These are phyloP conservation scores for Gracilariopsis chorda DNA, from an alignment of 23 red algal species.

Conservation along the genomic window DNA sequence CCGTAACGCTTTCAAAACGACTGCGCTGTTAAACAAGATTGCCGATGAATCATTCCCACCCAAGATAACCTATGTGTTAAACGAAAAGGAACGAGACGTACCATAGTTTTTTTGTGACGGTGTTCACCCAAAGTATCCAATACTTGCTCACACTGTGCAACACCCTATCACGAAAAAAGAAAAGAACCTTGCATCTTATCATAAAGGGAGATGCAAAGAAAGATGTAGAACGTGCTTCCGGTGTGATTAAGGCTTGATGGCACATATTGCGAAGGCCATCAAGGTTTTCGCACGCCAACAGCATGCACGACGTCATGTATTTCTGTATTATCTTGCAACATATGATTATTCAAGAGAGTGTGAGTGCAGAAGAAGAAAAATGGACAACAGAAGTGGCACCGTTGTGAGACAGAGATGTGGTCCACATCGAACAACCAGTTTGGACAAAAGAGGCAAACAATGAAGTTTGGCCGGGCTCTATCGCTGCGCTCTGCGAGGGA, in stretches of 20 bases:
- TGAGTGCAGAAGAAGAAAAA: too few relatives aligned
- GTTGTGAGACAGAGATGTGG: not conserved
- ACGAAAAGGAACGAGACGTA: too few relatives aligned
- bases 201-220: not conserved
- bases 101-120: not conserved
- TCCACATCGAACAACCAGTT: not conserved
- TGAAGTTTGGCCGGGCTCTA: not conserved
- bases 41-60: too few relatives aligned
- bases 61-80: too few relatives aligned
- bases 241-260: too few relatives aligned
- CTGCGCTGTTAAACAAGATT: too few relatives aligned
- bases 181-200: not conserved
- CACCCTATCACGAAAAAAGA: too few relatives aligned
- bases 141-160: not conserved
- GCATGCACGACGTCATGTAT: not conserved
- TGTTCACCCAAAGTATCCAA: not conserved
- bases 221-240: not conserved
- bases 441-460: not conserved
- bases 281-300: too few relatives aligned
- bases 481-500: not conserved
- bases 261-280: too few relatives aligned
- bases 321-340: slow-evolving; percentile 27
- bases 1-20: not conserved
- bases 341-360: slow-evolving; percentile 32
- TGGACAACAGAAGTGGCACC: not conserved